Percentiles rank a stretch among this genome's conserved stretches.
These are phyloP conservation scores for Penicillium bovifimosum DNA, from an alignment of 495 filamentous ascomycete genomes.

Conservation along the genomic window DNA sequence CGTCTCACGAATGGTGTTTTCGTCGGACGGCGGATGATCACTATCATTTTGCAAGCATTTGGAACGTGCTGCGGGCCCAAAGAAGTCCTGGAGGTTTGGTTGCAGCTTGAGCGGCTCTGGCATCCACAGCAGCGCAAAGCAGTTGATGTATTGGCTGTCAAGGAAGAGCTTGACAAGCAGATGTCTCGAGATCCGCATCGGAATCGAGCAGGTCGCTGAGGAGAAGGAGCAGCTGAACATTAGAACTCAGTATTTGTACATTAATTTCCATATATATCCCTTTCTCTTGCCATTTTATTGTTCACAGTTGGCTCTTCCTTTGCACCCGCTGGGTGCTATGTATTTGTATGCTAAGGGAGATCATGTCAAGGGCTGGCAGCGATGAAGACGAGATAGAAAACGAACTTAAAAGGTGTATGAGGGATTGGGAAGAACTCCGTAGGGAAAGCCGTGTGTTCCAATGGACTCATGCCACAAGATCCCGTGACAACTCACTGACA, in stretches of 20 bases:
- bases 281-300: no score
- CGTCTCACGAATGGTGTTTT: constrained; percentile 42
- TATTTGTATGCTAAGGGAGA: no score
- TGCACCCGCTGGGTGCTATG: no score
- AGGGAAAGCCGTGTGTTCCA: no score
- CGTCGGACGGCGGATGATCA: constrained; percentile 38
- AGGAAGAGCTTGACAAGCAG: constrained; percentile 39
- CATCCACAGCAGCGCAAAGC: constrained; percentile 34
- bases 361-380: no score
- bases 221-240: constrained; percentile 1
- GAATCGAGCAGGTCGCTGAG: constrained; percentile 9
- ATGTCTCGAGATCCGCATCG: constrained; percentile 16
- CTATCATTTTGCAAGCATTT: constrained; percentile 39
- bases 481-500: no score
- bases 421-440: no score
- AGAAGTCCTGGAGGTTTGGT: constrained; percentile 38
- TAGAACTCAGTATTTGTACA: constrained; percentile 26
- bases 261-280: constrained; percentile 20
- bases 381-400: no score
- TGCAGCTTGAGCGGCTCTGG: constrained; percentile 41
- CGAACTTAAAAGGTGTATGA: no score
- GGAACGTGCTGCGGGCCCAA: constrained; percentile 34
- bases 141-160: constrained; percentile 32
- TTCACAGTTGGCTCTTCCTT: no score
- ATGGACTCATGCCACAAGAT: no score